Conservation (phyloP, 1,284 basidiomycete genomes). For the Microstroma glucosiphilum region DNA sequence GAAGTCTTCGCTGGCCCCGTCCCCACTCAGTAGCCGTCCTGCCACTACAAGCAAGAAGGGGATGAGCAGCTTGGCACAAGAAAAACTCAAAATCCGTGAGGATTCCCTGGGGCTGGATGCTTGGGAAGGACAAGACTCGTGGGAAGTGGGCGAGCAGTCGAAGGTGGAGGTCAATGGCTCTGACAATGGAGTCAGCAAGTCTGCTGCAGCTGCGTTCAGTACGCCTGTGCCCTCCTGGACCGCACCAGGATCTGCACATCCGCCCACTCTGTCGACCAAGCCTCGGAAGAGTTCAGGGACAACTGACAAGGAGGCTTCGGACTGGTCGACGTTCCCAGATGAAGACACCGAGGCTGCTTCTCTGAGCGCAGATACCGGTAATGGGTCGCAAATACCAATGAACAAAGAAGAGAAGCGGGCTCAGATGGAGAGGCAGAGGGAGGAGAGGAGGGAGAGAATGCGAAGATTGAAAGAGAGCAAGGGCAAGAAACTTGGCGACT, state of each 20-base stretch:
- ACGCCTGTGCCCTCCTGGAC: constrained; percentile 7
- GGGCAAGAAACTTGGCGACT: constrained; percentile 17
- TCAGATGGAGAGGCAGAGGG: constrained; percentile 32
- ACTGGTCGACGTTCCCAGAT: neutral
- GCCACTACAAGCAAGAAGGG: neutral
- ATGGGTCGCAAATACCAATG: constrained; percentile 13
- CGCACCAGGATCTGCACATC: neutral
- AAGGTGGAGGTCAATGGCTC: neutral
- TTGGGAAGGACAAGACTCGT: constrained; percentile 25
- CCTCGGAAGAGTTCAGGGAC: neutral
- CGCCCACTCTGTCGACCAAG: neutral
- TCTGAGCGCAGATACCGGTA: too few relatives aligned
- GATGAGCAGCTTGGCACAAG: constrained; percentile 11
- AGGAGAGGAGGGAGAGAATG: constrained; percentile 27
- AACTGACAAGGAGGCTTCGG: neutral
- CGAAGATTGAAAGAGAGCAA: constrained; percentile 33
- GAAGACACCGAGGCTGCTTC: neutral
- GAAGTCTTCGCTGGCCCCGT: constrained; percentile 2
- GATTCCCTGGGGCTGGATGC: constrained; percentile 13
- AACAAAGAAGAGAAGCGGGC: constrained; percentile 40
- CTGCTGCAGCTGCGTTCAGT: neutral
- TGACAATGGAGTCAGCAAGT: neutral
- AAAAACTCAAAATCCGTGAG: constrained; percentile 21
- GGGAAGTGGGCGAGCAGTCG: constrained; percentile 13
- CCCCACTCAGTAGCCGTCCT: neutral